Evolutionary conservation across 176 grass and related monocot genomes (phyloP).

Genomic region (Oropetium thomaeum): DNA sequence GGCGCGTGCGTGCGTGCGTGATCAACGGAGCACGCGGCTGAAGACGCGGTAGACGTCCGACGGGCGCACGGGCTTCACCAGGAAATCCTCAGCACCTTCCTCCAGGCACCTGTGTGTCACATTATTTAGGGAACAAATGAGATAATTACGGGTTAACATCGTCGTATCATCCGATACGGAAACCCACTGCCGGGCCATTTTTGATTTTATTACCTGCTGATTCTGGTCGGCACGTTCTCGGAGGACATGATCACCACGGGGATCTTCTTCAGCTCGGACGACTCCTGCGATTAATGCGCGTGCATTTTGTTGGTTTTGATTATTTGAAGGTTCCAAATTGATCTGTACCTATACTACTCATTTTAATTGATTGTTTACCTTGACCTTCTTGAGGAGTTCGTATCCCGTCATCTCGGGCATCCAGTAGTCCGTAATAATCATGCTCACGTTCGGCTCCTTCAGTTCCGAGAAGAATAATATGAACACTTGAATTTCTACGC

Average conservation of each 20-base stretch:
- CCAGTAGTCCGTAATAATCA: conserved; percentile 99
- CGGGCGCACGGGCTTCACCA: conserved; percentile 73
- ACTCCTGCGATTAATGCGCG: conserved; percentile 55
- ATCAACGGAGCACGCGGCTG: conserved; percentile 47
- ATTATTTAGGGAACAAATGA: neutral
- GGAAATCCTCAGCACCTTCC: conserved; percentile 87
- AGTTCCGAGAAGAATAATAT: neutral
- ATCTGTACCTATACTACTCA: too few relatives aligned
- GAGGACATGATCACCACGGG: conserved; percentile 99
- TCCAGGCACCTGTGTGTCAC: conserved; percentile 52
- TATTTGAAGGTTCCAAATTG: neutral
- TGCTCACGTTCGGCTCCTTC: conserved; percentile 82
- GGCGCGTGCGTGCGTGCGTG: too few relatives aligned
- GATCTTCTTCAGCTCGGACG: conserved; percentile 64
- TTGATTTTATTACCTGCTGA: conserved; percentile 38
- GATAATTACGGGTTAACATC: neutral
- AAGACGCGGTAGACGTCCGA: conserved; percentile 70
- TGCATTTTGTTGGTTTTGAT: neutral
- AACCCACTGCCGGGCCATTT: neutral
- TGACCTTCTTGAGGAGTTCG: conserved; percentile 84
- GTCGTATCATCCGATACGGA: neutral
- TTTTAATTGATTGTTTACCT: conserved; percentile 48
- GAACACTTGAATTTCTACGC: neutral
- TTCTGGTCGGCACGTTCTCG: conserved; percentile 77
- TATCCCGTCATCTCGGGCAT: conserved; percentile 99